phyloP scores from a whole-genome alignment of 352 stramenopile species.

The Hyaloperonospora arabidopsidis region DNA sequence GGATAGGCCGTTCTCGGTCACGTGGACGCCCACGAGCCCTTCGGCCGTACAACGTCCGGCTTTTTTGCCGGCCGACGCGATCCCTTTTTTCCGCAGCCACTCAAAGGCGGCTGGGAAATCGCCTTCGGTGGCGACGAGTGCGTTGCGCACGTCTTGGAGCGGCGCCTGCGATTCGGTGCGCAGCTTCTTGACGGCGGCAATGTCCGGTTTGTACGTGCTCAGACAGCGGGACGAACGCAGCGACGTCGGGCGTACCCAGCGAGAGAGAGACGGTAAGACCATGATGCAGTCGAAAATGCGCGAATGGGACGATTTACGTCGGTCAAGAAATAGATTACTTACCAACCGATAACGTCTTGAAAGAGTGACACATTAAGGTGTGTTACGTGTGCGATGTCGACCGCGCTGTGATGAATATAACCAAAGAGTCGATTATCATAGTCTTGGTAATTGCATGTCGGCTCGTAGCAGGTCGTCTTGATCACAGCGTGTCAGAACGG shows the following conservation, averaged over 20 bases:
- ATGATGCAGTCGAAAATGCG: too few relatives aligned
- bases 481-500: too few relatives aligned
- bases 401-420: too few relatives aligned
- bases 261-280: slow-evolving; percentile 12
- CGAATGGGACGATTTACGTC: too few relatives aligned
- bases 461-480: too few relatives aligned
- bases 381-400: too few relatives aligned
- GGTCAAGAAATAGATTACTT: too few relatives aligned
- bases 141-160: slow-evolving; percentile 87
- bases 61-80: slow-evolving; percentile 74
- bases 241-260: slow-evolving; percentile 7
- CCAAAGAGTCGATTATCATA: too few relatives aligned
- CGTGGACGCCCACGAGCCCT: slow-evolving; percentile 64
- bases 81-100: slow-evolving; percentile 86
- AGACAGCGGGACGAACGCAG: slow-evolving; percentile 26
- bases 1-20: slow-evolving; percentile 19
- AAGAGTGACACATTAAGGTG: too few relatives aligned
- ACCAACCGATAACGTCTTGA: too few relatives aligned
- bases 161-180: slow-evolving; percentile 77
- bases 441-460: too few relatives aligned
- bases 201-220: slow-evolving; percentile 77
- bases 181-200: slow-evolving; percentile 86
- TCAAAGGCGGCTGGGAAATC: slow-evolving; percentile 82
- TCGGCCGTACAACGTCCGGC: slow-evolving; percentile 65
- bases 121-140: slow-evolving; percentile 64